phyloP scores from a whole-genome alignment of 345 rosid genomes.

The Combretum micranthum region DNA sequence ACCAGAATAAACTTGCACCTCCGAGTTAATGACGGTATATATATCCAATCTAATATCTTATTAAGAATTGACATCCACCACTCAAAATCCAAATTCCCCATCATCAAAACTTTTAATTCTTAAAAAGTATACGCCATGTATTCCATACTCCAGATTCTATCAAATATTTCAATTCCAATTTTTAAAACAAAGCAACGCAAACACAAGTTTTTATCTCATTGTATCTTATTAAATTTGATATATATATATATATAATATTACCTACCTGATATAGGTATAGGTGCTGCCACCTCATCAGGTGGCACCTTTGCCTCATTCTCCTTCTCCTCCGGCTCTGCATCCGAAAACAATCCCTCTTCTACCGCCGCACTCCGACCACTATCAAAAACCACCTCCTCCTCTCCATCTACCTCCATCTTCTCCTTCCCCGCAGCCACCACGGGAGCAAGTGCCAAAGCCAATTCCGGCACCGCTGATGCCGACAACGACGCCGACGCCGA shows the following conservation, averaged over 20 bases:
- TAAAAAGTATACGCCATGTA: no score
- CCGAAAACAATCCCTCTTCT: slow-evolving; percentile 66
- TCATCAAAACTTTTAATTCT: no score
- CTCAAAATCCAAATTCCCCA: no score
- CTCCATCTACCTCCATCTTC: slow-evolving; percentile 10
- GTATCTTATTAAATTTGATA: no score
- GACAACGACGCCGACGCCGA: slow-evolving; percentile 16
- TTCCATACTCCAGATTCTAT: no score
- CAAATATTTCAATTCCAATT: no score
- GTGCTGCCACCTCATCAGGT: slow-evolving; percentile 23
- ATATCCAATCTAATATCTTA: no score
- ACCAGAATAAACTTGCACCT: no score
- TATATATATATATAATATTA: not conserved
- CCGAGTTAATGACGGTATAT: no score
- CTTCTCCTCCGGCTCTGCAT: slow-evolving; percentile 56
- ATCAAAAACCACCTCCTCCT: slow-evolving; percentile 39
- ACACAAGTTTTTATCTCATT: no score
- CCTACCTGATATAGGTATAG: slow-evolving; percentile 40
- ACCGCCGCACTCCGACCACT: slow-evolving; percentile 66
- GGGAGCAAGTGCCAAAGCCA: slow-evolving; percentile 16
- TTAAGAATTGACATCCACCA: no score
- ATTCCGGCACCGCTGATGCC: slow-evolving; percentile 15
- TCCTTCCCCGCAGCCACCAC: slow-evolving; percentile 10
- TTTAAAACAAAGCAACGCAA: no score
- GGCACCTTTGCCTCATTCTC: slow-evolving; percentile 6